phyloP scores from a whole-genome alignment of 2,329 filamentous ascomycete species.

The Fusarium sp. region DNA sequence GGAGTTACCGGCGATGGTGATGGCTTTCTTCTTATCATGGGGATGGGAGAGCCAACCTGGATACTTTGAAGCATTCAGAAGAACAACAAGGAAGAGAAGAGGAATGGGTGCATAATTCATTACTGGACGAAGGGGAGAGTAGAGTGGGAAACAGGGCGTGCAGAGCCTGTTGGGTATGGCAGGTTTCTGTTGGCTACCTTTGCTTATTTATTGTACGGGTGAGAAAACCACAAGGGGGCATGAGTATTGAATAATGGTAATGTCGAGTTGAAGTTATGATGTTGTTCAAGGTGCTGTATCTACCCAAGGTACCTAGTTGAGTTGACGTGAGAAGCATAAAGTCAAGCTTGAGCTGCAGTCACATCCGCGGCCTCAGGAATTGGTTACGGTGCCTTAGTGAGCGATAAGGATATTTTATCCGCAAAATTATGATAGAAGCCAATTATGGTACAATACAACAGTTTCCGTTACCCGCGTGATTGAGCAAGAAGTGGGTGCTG shows the following conservation, averaged over 20 bases:
- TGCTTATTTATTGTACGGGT: conserved; percentile 16
- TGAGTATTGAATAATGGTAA: conserved; percentile 53
- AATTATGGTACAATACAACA: neutral
- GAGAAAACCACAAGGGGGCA: conserved; percentile 29
- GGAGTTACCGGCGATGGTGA: conserved; percentile 47
- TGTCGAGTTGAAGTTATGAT: conserved; percentile 39
- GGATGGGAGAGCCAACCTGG: conserved; percentile 14
- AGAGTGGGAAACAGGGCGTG: conserved; percentile 11
- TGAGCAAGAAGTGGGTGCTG: conserved; percentile 10
- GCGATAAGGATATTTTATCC: too few relatives aligned
- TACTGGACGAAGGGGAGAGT: conserved; percentile 17
- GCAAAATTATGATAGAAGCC: too few relatives aligned
- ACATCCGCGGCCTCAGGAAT: neutral
- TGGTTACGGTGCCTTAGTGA: neutral
- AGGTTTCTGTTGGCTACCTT: conserved; percentile 15
- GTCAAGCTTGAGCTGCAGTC: neutral
- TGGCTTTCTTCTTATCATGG: conserved; percentile 27
- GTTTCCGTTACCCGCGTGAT: conserved; percentile 37
- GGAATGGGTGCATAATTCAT: conserved; percentile 23
- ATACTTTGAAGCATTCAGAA: conserved; percentile 20
- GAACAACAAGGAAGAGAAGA: conserved; percentile 32
- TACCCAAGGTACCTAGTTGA: neutral
- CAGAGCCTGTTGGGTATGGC: conserved; percentile 43
- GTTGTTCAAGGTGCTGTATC: conserved; percentile 3
- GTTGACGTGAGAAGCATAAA: neutral